Evolutionary conservation across 2,329 filamentous ascomycete genomes (phyloP).

Genomic region (Penicillium sp.): DNA sequence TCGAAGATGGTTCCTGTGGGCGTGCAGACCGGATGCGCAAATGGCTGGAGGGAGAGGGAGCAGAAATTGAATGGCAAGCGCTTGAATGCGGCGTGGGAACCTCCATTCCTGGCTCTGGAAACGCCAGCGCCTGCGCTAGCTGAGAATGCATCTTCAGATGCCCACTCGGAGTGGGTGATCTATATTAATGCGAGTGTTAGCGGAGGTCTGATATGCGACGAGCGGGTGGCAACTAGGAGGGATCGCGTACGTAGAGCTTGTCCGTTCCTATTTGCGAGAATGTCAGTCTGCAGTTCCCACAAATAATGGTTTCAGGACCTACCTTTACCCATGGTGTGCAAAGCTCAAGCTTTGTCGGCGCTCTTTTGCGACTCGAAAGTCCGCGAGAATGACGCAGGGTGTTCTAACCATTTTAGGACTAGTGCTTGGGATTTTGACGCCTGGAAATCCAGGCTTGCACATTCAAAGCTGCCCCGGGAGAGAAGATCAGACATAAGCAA

Average conservation of each 20-base stretch:
- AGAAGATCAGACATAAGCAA: too few species aligned
- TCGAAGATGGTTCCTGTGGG: conserved; percentile 85
- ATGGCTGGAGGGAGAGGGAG: conserved; percentile 90
- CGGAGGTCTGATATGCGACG: conserved; percentile 13
- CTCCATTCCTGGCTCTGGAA: conserved; percentile 50
- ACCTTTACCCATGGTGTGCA: conserved; percentile 30
- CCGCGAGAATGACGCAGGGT: conserved; percentile 17
- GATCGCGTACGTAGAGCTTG: conserved; percentile 45
- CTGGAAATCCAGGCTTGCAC: not conserved
- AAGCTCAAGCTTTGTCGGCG: conserved; percentile 8
- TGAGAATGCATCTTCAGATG: conserved; percentile 80
- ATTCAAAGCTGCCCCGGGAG: too few species aligned
- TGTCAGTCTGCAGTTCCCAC: conserved; percentile 1
- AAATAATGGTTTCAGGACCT: conserved; percentile 5
- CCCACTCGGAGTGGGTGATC: conserved; percentile 98
- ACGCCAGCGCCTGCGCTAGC: conserved; percentile 69
- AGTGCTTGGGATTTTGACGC: not conserved
- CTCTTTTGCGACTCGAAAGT: conserved; percentile 9
- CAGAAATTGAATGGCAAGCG: conserved; percentile 97
- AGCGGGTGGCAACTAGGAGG: not conserved
- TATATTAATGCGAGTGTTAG: conserved; percentile 29
- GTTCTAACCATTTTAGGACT: conserved; percentile 16
- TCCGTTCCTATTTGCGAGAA: conserved; percentile 41
- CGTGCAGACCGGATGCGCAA: conserved; percentile 91
- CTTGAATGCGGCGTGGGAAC: conserved; percentile 65